phyloP scores from a whole-genome alignment of 2,329 filamentous ascomycete genomes.

The Trichoderma polysporum region DNA sequence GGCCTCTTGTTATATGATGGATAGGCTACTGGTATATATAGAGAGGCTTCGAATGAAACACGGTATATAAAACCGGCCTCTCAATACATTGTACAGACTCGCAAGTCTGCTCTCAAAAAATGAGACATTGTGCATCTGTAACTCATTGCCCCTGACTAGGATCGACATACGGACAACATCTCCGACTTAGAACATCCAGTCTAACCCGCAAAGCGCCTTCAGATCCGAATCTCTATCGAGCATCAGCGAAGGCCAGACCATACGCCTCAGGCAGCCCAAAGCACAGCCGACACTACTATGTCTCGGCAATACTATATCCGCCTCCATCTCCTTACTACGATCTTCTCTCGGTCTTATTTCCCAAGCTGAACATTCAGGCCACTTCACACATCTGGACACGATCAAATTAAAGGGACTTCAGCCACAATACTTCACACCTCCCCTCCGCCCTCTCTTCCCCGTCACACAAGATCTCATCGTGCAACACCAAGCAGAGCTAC shows the following conservation, averaged over 20 bases:
- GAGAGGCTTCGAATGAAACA: neutral
- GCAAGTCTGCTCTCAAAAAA: neutral
- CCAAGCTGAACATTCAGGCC: neutral
- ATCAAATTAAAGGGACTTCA: conserved; percentile 18
- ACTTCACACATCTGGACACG: conserved; percentile 4
- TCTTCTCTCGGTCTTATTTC: neutral
- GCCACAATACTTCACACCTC: conserved; percentile 6
- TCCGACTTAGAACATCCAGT: neutral
- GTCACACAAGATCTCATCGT: conserved; percentile 19
- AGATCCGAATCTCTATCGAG: neutral
- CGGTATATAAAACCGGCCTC: neutral
- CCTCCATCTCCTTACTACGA: neutral
- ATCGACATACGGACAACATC: neutral
- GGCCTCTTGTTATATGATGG: neutral
- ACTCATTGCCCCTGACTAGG: conserved; percentile 6
- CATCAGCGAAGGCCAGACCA: neutral
- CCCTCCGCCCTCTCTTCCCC: neutral
- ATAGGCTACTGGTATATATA: neutral
- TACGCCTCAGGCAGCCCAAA: neutral
- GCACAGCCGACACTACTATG: neutral
- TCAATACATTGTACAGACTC: neutral
- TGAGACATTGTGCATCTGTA: conserved; percentile 18
- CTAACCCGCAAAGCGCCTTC: neutral
- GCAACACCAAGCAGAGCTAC: neutral
- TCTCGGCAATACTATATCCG: conserved; percentile 1